Base-by-base conservation (phyloP, 495 filamentous ascomycete species). In the Hyaloscypha finlandica region DNA sequence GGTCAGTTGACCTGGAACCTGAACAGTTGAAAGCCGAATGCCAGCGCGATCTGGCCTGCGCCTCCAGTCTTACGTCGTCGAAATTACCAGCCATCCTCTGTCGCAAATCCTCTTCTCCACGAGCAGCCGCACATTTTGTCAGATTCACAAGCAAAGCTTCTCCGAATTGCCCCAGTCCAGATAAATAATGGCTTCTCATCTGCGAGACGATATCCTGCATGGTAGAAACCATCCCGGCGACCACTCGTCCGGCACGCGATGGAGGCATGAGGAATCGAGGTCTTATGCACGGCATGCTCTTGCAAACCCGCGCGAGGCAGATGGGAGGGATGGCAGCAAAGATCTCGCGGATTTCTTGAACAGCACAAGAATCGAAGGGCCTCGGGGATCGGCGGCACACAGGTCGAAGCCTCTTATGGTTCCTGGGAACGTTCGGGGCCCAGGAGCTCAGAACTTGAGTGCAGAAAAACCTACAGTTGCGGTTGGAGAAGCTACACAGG, bases 231-330 rank as follows among this genome's bases (percentile, higher is more conserved):
- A 73, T 57, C 16, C 58, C 31, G 84, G 84, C 66, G 80, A 80
- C 11, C 77, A 86, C 56, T 78, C 81, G n/a, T 84, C 81, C 2
- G 55, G 74, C 20, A 79, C 68, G 60, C 74, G 71, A 68, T 86
- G 84, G 84, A 77, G 81, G 25, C 84, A 86, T 62, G 78, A 81
- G 65, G 84, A 86, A 66, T 84, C 83, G 3, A 73, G 77, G 5
- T 77, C 81, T 32, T 86, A 75, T 64, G 77, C 77, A 19, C 75
- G 71, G 20, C 69, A 71, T 59, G 42, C 42, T 4, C 16, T 48
- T 16, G 72, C 72, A 8, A 37, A 30, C 22, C 68, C 74, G 2
- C 63, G 68, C 30, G 59, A 42, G 22, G 76, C 79, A 57, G 75
- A 77, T 59, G 71, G 77, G n/a, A 76, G 68, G 60, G 65, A 68